A percentile compares a stretch with the other conserved stretches of the same genome.
Evolutionary conservation across 805 yeast genomes (phyloP).

Genomic region (Lachancea dasiensis): DNA sequence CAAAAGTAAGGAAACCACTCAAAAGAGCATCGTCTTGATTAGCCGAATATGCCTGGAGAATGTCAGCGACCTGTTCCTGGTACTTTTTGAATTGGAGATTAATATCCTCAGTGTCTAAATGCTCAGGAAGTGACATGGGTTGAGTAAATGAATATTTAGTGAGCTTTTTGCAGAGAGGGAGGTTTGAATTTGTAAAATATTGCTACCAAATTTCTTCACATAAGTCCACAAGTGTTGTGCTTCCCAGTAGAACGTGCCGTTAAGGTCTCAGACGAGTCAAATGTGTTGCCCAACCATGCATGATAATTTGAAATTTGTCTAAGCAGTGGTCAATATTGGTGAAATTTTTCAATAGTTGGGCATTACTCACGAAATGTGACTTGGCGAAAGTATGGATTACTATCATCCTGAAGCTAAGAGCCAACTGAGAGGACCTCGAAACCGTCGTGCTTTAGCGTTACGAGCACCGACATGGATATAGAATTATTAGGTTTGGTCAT

Average conservation of each 20-base stretch:
- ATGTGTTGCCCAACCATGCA: too few species aligned
- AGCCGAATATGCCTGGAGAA: conserved; percentile 22
- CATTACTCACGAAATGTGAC: too few species aligned
- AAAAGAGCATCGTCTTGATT: conserved; percentile 26
- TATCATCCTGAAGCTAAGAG: too few species aligned
- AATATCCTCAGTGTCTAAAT: conserved; percentile 2
- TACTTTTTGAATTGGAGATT: conserved; percentile 9
- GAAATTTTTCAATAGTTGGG: not conserved
- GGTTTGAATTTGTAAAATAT: conserved; percentile 7
- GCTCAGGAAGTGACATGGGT: conserved; percentile 7
- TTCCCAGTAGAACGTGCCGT: not conserved
- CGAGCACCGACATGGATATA: too few species aligned
- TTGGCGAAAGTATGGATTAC: too few species aligned
- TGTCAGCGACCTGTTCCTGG: conserved; percentile 20
- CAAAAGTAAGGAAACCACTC: conserved; percentile 25
- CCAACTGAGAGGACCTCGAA: too few species aligned
- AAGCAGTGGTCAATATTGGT: not conserved
- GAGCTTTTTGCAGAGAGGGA: conserved; percentile 1
- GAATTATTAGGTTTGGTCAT: too few species aligned
- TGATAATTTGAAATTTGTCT: too few species aligned
- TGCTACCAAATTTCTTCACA: conserved; percentile 2
- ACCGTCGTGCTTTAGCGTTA: too few species aligned
- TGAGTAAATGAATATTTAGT: not conserved
- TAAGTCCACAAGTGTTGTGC: conserved; percentile 2
- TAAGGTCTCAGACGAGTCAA: too few species aligned